Base-by-base conservation (phyloP, 345 rosid genomes). In the Gossypium bickii region DNA sequence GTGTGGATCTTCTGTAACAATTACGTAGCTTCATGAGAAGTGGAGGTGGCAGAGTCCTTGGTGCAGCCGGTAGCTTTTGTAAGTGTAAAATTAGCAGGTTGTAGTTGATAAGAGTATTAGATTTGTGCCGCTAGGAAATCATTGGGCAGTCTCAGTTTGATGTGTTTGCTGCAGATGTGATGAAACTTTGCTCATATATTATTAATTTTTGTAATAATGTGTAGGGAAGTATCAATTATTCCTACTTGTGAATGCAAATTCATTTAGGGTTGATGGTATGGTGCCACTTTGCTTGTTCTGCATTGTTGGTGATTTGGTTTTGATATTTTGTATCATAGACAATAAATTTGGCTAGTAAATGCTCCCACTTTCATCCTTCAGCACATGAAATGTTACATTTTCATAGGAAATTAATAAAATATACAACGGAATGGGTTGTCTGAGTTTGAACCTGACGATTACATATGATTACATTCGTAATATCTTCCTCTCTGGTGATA, bases 191-290 rank as follows among this genome's bases (percentile, higher is more conserved):
- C 24, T 70, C 7, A 3, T 68, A 25, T 9, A 25, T 9, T 29
- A 29, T 52, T 52, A 70, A 70, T 17, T 52, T 52, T 70, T 70
- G 73, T 29, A 70, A 70, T 70, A 70, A 52, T 1, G 45, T 68
- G 43, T 8, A 68, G 41, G 44, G 58, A 16, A 68, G 22, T 7
- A 47, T 67, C 17, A 9, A 16, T 49, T 9, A 68, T 68, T 69
- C 58, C 72, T 51, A 51, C 16, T 69, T 49, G 24, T 51, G 45
- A 53, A 52, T 29, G 73, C 60, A 70, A 52, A 52, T 52, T 34
- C 61, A 29, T 70, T 70, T 20, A 17, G 47, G 47, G 12, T 70
- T 52, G 17, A 24, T 41, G 41, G 24, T n/a, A 70, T 18, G 51
- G 25, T 51, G 58, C 22, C 25, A 10, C n/a, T 34, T 34, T 24